Conservation (phyloP, 2,329 filamentous ascomycete species). For the Botrytis tulipae region DNA sequence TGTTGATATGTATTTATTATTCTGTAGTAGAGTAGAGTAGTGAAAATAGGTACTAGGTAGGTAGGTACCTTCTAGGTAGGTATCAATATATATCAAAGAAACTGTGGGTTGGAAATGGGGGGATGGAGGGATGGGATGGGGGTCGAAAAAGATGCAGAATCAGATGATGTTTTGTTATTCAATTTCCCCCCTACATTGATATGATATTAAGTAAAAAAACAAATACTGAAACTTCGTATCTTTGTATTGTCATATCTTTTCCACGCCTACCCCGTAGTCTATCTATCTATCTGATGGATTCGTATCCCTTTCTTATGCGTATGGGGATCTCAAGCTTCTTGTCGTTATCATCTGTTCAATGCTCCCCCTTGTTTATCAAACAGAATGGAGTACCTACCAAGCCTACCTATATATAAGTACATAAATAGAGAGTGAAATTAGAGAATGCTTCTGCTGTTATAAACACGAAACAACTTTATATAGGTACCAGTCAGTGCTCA, state of each 20-base stretch:
- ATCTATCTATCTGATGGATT: background rate
- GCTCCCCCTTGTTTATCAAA: fast-evolving
- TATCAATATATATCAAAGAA: background rate
- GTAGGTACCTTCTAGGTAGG: background rate
- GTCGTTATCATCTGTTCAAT: background rate
- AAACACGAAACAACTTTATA: background rate
- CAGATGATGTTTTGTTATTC: conserved; percentile 1
- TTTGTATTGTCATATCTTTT: background rate
- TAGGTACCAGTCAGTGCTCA: background rate
- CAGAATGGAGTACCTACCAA: background rate
- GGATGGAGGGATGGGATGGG: background rate
- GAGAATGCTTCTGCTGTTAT: background rate
- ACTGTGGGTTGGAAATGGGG: background rate
- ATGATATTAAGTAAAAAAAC: background rate
- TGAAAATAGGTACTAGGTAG: background rate
- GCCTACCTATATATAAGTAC: too few relatives aligned
- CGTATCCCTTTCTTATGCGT: background rate
- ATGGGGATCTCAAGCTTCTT: background rate
- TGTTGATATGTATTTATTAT: too few relatives aligned
- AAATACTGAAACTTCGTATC: background rate
- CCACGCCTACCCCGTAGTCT: background rate
- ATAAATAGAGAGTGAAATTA: background rate
- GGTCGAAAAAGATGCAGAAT: background rate
- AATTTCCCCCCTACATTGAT: background rate
- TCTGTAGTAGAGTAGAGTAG: background rate